Evolutionary conservation across 805 yeast species (phyloP).

Genomic region (Yamadazyma akitaensis): DNA sequence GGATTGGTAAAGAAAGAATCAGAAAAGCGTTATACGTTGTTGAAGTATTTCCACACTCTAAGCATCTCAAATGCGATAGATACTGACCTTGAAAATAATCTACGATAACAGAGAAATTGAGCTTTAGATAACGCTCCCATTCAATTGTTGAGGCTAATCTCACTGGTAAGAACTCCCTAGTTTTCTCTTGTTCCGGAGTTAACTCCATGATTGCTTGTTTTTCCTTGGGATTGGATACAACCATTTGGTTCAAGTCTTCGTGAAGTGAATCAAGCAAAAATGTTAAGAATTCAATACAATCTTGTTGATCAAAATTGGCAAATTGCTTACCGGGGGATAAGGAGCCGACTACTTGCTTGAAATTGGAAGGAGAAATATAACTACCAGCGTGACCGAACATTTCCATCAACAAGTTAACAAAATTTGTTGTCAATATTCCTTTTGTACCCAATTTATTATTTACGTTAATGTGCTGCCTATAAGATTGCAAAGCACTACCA

Average conservation of each 20-base stretch:
- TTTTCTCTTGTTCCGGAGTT: conserved; percentile 60
- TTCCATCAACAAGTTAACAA: conserved; percentile 55
- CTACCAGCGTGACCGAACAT: conserved; percentile 49
- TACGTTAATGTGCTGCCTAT: conserved; percentile 65
- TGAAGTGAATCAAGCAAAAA: conserved; percentile 74
- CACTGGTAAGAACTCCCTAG: conserved; percentile 69
- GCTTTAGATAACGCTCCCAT: conserved; percentile 83
- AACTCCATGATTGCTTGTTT: conserved; percentile 43
- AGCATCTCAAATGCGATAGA: conserved; percentile 71
- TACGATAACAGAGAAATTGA: conserved; percentile 76
- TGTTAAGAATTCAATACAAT: conserved; percentile 77
- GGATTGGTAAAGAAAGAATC: conserved; percentile 76
- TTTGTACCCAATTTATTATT: conserved; percentile 74
- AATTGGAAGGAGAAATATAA: conserved; percentile 56
- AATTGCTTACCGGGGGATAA: conserved; percentile 58
- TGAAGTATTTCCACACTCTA: conserved; percentile 69
- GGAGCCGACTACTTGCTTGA: conserved; percentile 66
- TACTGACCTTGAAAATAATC: conserved; percentile 88
- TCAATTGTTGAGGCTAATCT: conserved; percentile 83
- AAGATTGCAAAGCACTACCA: conserved; percentile 38
- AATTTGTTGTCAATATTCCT: conserved; percentile 71
- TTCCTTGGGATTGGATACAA: conserved; percentile 26
- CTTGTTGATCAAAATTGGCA: conserved; percentile 73
- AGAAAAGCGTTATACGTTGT: conserved; percentile 85
- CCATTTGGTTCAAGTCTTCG: conserved; percentile 77